Conservation (phyloP, 1,284 basidiomycete species). For the Papiliotrema laurentii region DNA sequence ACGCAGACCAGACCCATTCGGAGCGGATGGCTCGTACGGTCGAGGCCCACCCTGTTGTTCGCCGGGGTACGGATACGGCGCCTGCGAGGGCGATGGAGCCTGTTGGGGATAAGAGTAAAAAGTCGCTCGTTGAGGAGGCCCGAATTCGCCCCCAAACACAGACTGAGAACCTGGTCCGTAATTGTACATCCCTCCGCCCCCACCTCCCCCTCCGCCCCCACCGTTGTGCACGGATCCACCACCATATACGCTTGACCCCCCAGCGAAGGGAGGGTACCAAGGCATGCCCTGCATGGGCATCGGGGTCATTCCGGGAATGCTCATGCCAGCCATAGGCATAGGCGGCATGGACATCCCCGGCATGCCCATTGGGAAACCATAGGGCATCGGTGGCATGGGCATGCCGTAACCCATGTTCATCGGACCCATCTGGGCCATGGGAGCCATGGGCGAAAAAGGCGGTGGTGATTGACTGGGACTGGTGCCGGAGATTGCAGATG, state of each 20-base stretch:
- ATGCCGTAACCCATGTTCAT: neutral
- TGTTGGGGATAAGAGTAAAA: neutral
- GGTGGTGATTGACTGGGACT: neutral
- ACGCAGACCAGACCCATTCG: no score
- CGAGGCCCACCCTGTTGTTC: no score
- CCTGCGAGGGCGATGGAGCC: neutral
- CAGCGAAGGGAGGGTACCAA: conserved; percentile 7
- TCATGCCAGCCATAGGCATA: conserved; percentile 1
- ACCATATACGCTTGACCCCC: neutral
- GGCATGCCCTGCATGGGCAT: neutral
- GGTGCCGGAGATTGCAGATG: conserved; percentile 21
- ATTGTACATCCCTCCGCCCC: conserved; percentile 26
- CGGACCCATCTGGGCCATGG: neutral
- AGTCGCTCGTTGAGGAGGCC: conserved; percentile 20
- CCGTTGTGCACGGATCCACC: neutral
- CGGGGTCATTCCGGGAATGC: neutral
- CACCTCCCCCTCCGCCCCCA: neutral
- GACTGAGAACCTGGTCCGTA: conserved; percentile 33
- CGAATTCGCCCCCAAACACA: conserved; percentile 42
- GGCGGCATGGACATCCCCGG: neutral
- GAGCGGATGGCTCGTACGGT: neutral
- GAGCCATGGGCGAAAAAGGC: neutral
- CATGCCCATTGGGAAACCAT: neutral
- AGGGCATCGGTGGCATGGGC: neutral
- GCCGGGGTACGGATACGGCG: neutral